These are phyloP conservation scores for Kurtzmaniella quercitrusa DNA, from an alignment of 1,139 yeast species.

Conservation along the genomic window DNA sequence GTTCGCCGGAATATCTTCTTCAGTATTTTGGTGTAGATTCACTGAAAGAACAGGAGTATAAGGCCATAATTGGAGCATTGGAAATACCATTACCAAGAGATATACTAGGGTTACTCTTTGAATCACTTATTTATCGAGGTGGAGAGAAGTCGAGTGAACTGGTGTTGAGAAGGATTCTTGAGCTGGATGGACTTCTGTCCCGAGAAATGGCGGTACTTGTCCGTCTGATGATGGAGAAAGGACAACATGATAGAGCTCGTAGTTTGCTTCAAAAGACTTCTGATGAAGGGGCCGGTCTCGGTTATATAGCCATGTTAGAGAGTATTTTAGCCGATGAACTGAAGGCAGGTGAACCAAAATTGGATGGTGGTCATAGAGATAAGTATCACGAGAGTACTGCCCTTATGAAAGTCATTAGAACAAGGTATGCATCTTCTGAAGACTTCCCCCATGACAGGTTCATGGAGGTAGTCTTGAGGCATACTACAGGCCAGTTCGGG, in stretches of 20 bases:
- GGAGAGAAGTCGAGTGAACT: slow-evolving; percentile 27
- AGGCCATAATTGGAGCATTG: slow-evolving; percentile 17
- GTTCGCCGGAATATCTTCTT: slow-evolving; percentile 11
- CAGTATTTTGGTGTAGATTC: slow-evolving; percentile 13
- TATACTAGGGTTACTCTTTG: slow-evolving; percentile 31
- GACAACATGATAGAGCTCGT: slow-evolving; percentile 20
- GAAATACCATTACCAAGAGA: slow-evolving; percentile 27
- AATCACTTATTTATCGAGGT: slow-evolving; percentile 23
- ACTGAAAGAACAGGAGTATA: slow-evolving; percentile 12
- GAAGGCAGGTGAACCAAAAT: background rate
- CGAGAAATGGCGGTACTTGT: slow-evolving; percentile 27
- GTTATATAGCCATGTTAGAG: background rate
- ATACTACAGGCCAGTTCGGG: background rate
- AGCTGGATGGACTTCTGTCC: slow-evolving; percentile 20
- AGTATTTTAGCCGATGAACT: background rate
- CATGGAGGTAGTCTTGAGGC: background rate
- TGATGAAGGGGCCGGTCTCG: background rate
- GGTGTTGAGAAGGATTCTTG: slow-evolving; percentile 26
- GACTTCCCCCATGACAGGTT: background rate
- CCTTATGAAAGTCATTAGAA: slow-evolving; percentile 7
- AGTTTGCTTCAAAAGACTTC: background rate
- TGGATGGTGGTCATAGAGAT: no score
- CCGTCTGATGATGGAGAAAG: slow-evolving; percentile 21
- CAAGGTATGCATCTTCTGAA: slow-evolving; percentile 6
- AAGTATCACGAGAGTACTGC: background rate